Percentiles rank a stretch among this genome's conserved stretches.
These are phyloP conservation scores for Hypoxylon sp. DNA, from an alignment of 2,329 filamentous ascomycete genomes.

Conservation along the genomic window DNA sequence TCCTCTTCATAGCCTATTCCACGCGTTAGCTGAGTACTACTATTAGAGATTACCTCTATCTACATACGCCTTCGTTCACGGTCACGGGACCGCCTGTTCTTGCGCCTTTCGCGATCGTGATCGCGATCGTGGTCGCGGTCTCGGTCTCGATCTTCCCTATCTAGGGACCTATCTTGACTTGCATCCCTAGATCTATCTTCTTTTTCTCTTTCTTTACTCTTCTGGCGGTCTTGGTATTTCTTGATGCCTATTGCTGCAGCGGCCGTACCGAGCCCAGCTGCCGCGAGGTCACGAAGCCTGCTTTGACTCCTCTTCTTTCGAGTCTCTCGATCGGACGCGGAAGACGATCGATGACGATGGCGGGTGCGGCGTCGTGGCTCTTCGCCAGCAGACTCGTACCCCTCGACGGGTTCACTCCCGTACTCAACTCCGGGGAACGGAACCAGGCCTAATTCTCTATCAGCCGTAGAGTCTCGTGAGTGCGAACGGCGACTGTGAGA, in stretches of 20 bases:
- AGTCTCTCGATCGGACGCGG: constrained; percentile 53
- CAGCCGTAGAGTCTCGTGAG: constrained; percentile 65
- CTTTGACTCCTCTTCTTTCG: constrained; percentile 67
- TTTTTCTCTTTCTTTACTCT: constrained; percentile 55
- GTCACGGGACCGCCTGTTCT: constrained; percentile 52
- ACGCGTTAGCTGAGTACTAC: constrained; percentile 32
- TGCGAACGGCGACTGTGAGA: constrained; percentile 57
- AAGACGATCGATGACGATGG: constrained; percentile 54
- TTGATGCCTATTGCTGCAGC: constrained; percentile 74
- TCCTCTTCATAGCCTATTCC: constrained; percentile 51
- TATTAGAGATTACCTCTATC: background rate
- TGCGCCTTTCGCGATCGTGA: constrained; percentile 45
- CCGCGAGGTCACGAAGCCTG: constrained; percentile 66
- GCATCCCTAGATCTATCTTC: constrained; percentile 53
- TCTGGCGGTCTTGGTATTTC: constrained; percentile 65
- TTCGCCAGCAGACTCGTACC: constrained; percentile 64
- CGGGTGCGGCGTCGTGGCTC: constrained; percentile 57
- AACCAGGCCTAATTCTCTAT: constrained; percentile 74
- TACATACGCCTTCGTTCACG: constrained; percentile 53
- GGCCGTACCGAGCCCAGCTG: constrained; percentile 66
- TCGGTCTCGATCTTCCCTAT: constrained; percentile 47
- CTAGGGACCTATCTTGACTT: constrained; percentile 46
- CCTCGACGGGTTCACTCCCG: constrained; percentile 67
- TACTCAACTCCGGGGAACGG: constrained; percentile 67
- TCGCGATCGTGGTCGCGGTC: constrained; percentile 44